These are phyloP conservation scores for Ascoidea tarda DNA, from an alignment of 805 yeast species.

Conservation along the genomic window DNA sequence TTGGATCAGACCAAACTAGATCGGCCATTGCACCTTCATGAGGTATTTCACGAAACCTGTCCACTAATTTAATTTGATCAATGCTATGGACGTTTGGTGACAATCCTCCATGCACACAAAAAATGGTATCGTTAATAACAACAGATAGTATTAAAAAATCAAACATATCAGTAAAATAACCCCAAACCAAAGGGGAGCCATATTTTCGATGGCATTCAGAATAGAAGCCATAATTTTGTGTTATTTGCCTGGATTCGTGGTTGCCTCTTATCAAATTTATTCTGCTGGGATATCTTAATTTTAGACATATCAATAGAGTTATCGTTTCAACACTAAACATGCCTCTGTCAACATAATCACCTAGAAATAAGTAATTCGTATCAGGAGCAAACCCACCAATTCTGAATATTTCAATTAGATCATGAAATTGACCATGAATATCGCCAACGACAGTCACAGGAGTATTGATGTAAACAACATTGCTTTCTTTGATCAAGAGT, in stretches of 20 bases:
- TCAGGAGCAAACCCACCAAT: constrained; percentile 91
- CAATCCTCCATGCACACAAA: constrained; percentile 94
- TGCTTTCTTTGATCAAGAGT: constrained; percentile 63
- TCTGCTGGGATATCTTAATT: constrained; percentile 77
- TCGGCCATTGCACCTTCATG: constrained; percentile 99
- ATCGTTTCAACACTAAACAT: constrained; percentile 90
- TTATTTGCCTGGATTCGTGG: constrained; percentile 93
- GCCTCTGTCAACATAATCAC: constrained; percentile 96
- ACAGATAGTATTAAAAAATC: constrained; percentile 84
- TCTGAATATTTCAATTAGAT: constrained; percentile 78
- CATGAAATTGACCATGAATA: constrained; percentile 95
- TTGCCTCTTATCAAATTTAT: constrained; percentile 82
- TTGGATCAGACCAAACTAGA: constrained; percentile 97
- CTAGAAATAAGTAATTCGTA: constrained; percentile 84
- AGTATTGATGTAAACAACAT: constrained; percentile 68
- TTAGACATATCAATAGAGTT: constrained; percentile 63
- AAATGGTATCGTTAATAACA: constrained; percentile 77
- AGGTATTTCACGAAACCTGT: constrained; percentile 88
- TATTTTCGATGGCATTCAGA: constrained; percentile 89
- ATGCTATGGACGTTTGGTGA: constrained; percentile 91
- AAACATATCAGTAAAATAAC: constrained; percentile 79
- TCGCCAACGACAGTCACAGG: constrained; percentile 97
- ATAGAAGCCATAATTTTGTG: constrained; percentile 94
- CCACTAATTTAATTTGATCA: constrained; percentile 83
- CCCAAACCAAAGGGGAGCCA: constrained; percentile 70